A percentile compares a stretch with the other conserved stretches of the same genome.
Evolutionary conservation across 805 yeast genomes (phyloP).

Genomic region (Candida boleticola): DNA sequence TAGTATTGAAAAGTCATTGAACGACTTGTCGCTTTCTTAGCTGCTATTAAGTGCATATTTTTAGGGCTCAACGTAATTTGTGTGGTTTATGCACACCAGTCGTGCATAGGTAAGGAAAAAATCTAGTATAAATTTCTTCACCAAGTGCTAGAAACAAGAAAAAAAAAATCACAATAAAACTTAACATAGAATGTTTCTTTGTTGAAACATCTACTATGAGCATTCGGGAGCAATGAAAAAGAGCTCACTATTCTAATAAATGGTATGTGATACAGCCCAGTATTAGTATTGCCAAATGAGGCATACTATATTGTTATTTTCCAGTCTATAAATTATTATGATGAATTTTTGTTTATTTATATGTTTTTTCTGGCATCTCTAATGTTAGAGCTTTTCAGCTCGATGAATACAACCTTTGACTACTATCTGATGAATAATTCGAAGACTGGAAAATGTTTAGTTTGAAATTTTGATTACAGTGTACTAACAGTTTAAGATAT

Average conservation of each 20-base stretch:
- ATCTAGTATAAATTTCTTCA: too few relatives aligned
- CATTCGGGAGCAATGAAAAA: too few relatives aligned
- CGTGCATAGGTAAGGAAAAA: too few relatives aligned
- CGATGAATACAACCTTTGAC: constrained; percentile 80
- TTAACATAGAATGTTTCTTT: too few relatives aligned
- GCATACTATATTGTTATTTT: too few relatives aligned
- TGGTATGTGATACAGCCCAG: constrained; percentile 1
- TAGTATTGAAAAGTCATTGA: neutral
- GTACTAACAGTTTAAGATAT: too few relatives aligned
- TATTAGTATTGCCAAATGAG: neutral
- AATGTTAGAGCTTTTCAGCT: constrained; percentile 77
- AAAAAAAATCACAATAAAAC: too few relatives aligned
- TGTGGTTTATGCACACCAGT: too few relatives aligned
- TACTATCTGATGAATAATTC: constrained; percentile 50
- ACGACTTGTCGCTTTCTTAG: neutral
- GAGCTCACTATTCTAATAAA: neutral
- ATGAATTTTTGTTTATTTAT: constrained; percentile 34
- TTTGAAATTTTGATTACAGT: constrained; percentile 2
- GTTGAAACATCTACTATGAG: too few relatives aligned
- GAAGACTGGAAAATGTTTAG: neutral
- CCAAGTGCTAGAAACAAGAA: too few relatives aligned
- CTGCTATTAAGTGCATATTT: too few relatives aligned
- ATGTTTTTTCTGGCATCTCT: constrained; percentile 91
- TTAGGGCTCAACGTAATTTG: too few relatives aligned
- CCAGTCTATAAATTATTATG: constrained; percentile 19